Evolutionary conservation across 1,139 yeast genomes (phyloP).

Genomic region (Chernovozyma sophiae-reginae): DNA sequence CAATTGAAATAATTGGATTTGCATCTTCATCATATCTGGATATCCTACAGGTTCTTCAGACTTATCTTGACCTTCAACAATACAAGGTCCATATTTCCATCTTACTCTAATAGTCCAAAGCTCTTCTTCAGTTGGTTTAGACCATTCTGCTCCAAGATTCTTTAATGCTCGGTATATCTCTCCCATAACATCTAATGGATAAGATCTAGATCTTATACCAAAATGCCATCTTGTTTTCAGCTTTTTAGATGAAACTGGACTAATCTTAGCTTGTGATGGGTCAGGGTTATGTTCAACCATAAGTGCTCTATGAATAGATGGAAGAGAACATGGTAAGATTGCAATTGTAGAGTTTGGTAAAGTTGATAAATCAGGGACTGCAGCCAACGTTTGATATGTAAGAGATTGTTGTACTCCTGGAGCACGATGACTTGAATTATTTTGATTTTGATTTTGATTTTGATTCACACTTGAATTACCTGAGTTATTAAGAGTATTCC

Average conservation of each 20-base stretch:
- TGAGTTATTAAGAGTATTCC: constrained; percentile 13
- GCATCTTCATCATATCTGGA: constrained; percentile 93
- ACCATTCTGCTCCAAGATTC: constrained; percentile 97
- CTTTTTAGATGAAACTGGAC: constrained; percentile 75
- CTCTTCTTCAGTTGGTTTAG: constrained; percentile 87
- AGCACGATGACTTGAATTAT: constrained; percentile 17
- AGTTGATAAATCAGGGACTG: constrained; percentile 48
- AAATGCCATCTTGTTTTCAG: constrained; percentile 98
- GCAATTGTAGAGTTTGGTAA: constrained; percentile 73
- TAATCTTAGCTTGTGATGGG: constrained; percentile 46
- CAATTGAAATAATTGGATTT: constrained; percentile 89
- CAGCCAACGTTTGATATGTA: constrained; percentile 47
- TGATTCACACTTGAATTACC: constrained; percentile 9
- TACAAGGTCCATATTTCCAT: constrained; percentile 72
- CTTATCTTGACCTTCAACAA: constrained; percentile 19
- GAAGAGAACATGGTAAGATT: constrained; percentile 87
- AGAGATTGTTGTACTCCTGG: constrained; percentile 48
- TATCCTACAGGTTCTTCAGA: constrained; percentile 22
- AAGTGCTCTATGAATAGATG: constrained; percentile 90
- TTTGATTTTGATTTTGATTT: constrained; percentile 25
- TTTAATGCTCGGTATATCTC: constrained; percentile 93
- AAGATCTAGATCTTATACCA: constrained; percentile 93
- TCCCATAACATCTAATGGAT: constrained; percentile 98
- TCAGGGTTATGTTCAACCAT: constrained; percentile 58
- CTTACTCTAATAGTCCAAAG: constrained; percentile 96